Evolutionary conservation across 495 filamentous ascomycete species (phyloP), one percentile per base, ranked within the genome.

Genomic region (Recurvomyces mirabilis): DNA sequence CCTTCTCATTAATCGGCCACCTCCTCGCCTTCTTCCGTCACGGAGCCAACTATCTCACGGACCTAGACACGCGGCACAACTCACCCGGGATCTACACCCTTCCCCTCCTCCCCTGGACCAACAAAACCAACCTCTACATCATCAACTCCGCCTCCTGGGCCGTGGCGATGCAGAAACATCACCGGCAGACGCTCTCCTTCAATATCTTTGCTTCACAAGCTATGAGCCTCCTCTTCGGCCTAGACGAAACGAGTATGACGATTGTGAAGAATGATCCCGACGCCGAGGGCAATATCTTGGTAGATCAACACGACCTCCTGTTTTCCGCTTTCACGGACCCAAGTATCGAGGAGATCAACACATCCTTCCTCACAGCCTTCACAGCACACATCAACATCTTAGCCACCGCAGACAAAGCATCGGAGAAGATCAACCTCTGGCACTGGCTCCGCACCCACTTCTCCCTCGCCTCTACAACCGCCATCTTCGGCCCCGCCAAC

Each of bases 1-100:
- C 25, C 14, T 63, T 74, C 15, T 70, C 71, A 0, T 47, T 66
- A 7, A 35, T 73, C 31, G 69, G 71, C 11, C 70, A 73, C 48
- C 34, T 70, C 12, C 28, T 72, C 17, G 62, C 63, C 1, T 39
- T 71, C 31, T 19, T 70, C 0, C 29, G 47, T 2, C 34, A 67
- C 41, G 70, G 71, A 4, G 29, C 60, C 7, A 35, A 51, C 15
- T 72, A 73, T 34, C 63, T 58, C 32, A 21, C 32, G 15, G 33
- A 23, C 5, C 9, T 60, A 3, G 47, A 55, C 17, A 17, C 33
- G 4, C 20, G 18, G 10, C 23, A 50, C 23, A 44, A 55, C 3
- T n/a, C n/a, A n/a, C 52, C 58, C 43, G 64, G 65, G 1, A 65
- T 69, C 30, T 68, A 68, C 56, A 60, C 62, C 3, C 52, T 73